Evolutionary conservation across 331 rosid genomes (phyloP).

Genomic region (Acacia pycnantha): DNA sequence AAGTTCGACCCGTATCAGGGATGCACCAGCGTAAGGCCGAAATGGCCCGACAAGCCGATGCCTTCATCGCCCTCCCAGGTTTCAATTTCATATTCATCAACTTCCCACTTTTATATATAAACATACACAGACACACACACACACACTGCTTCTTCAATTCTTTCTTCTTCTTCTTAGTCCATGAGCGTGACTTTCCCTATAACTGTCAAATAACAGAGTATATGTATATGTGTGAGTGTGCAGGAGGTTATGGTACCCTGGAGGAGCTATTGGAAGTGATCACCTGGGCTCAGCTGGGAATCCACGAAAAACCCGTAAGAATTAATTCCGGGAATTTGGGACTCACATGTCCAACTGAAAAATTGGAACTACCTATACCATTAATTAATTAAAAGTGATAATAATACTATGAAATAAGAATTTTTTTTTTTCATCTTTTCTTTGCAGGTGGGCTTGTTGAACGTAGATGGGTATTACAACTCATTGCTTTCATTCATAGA

Average conservation of each 20-base stretch:
- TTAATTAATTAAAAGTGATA: background rate
- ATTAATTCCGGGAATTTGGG: background rate
- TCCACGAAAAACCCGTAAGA: conserved; percentile 71
- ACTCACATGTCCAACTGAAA: background rate
- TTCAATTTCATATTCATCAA: background rate
- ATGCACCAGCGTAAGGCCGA: conserved; percentile 90
- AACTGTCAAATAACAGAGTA: background rate
- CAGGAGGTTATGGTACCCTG: conserved; percentile 80
- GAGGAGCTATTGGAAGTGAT: conserved; percentile 76
- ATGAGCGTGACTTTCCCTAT: background rate
- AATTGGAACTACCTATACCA: background rate
- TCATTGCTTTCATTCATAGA: conserved; percentile 67
- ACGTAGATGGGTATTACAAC: conserved; percentile 77
- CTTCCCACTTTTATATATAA: background rate
- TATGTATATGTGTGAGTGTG: background rate
- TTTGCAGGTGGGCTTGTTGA: conserved; percentile 67
- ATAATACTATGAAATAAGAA: too few relatives aligned
- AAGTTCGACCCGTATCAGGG: conserved; percentile 56
- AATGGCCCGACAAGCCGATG: conserved; percentile 75
- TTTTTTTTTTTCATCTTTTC: background rate
- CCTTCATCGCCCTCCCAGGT: conserved; percentile 82
- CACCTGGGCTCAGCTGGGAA: conserved; percentile 83
- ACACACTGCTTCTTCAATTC: too few relatives aligned
- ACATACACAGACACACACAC: too few relatives aligned
- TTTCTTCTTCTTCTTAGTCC: background rate